phyloP scores from a whole-genome alignment of 768 basidiomycete genomes.

The Mycena haematopus region DNA sequence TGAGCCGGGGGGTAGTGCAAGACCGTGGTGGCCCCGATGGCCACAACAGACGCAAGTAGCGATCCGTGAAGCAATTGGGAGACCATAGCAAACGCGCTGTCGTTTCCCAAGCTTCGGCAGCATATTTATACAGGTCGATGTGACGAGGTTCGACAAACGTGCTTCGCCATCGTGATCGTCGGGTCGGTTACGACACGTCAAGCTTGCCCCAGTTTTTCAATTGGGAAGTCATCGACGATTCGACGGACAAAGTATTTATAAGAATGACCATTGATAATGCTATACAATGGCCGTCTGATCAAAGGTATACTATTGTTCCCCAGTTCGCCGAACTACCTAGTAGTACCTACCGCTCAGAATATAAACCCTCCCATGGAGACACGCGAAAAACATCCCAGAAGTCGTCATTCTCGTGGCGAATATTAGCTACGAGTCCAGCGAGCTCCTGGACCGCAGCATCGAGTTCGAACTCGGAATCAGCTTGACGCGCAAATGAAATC shows the following conservation, averaged over 20 bases:
- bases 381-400: constrained; percentile 23
- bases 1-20: constrained; percentile 48
- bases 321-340: background rate
- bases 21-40: constrained; percentile 26
- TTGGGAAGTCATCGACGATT: too few relatives aligned
- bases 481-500: constrained; percentile 14
- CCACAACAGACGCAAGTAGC: background rate
- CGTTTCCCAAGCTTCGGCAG: background rate
- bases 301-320: background rate
- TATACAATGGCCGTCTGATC: background rate
- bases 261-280: too few relatives aligned
- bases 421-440: constrained; percentile 3
- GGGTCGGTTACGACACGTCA: background rate
- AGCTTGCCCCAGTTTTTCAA: too few relatives aligned
- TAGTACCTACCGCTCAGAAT: background rate
- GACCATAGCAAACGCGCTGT: constrained; percentile 3
- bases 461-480: constrained; percentile 12
- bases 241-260: too few relatives aligned
- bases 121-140: constrained; percentile 8
- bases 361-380: constrained; percentile 23
- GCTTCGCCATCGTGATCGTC: background rate
- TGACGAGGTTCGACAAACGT: constrained; percentile 18
- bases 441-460: constrained; percentile 9
- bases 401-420: constrained; percentile 20
- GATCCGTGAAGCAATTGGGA: background rate